Evolutionary conservation across 495 filamentous ascomycete genomes (phyloP).

Genomic region (Pyrenula aspistea): DNA sequence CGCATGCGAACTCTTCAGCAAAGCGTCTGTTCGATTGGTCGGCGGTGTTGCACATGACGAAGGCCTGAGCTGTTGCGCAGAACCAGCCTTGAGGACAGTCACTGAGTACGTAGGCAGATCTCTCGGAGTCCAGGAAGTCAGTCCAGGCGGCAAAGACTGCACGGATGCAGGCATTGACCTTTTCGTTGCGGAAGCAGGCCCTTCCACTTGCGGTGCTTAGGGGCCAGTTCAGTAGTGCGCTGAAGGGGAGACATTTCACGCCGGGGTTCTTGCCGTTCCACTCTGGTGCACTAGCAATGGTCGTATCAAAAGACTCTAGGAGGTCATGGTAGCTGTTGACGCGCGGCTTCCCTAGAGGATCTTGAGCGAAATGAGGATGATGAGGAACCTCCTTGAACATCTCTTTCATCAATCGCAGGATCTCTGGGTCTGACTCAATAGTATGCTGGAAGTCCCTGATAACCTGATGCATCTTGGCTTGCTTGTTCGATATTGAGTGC

Average conservation of each 20-base stretch:
- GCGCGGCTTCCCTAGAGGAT: slow-evolving; percentile 46
- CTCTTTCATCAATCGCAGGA: neutral
- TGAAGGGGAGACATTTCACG: slow-evolving; percentile 51
- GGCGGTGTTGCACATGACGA: slow-evolving; percentile 20
- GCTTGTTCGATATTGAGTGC: neutral
- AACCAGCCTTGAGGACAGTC: slow-evolving; percentile 49
- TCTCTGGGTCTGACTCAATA: slow-evolving; percentile 2
- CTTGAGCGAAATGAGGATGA: slow-evolving; percentile 31
- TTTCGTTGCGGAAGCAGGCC: slow-evolving; percentile 50
- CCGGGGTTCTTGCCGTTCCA: slow-evolving; percentile 33
- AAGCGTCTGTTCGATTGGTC: slow-evolving; percentile 14
- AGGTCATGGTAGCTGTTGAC: slow-evolving; percentile 54
- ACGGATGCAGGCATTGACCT: slow-evolving; percentile 58
- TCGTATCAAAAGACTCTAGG: slow-evolving; percentile 50
- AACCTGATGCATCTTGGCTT: slow-evolving; percentile 24
- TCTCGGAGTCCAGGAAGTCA: slow-evolving; percentile 40
- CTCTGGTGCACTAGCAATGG: slow-evolving; percentile 48
- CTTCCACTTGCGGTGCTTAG: slow-evolving; percentile 59
- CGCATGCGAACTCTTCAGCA: neutral
- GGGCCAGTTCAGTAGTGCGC: slow-evolving; percentile 58
- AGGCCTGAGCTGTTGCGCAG: slow-evolving; percentile 31
- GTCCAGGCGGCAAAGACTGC: slow-evolving; percentile 59
- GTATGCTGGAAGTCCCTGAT: slow-evolving; percentile 6
- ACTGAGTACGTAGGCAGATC: slow-evolving; percentile 44
- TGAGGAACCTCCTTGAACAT: slow-evolving; percentile 63